phyloP scores from a whole-genome alignment of 1,139 yeast species.

The Meyerozyma carpophila region DNA sequence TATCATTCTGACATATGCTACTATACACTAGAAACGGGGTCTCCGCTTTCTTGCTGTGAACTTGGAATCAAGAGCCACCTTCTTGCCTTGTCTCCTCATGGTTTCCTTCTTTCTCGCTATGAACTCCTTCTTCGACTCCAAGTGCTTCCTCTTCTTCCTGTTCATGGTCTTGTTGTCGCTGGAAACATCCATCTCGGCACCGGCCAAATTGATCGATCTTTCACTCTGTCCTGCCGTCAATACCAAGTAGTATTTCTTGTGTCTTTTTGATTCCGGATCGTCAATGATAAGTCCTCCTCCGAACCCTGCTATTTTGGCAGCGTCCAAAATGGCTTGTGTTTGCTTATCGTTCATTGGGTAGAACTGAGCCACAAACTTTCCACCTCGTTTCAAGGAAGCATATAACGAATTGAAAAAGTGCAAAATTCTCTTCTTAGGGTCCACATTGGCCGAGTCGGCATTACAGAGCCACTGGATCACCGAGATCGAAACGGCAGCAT shows the following conservation, averaged over 20 bases:
- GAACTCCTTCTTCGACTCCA: conserved; percentile 75
- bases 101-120: conserved; percentile 89
- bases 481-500: conserved; percentile 92
- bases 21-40: conserved; percentile 54
- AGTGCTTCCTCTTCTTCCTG: conserved; percentile 48
- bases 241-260: conserved; percentile 85
- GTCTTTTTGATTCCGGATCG: conserved; percentile 88
- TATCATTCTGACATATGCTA: neutral
- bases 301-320: conserved; percentile 93
- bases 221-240: conserved; percentile 81
- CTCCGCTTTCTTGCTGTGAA: conserved; percentile 93
- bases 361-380: conserved; percentile 95
- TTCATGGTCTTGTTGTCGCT: conserved; percentile 39
- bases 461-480: conserved; percentile 98
- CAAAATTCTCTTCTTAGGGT: conserved; percentile 80
- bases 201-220: conserved; percentile 64
- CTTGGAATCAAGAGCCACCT: conserved; percentile 84
- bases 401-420: conserved; percentile 84
- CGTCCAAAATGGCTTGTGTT: conserved; percentile 66
- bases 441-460: conserved; percentile 79
- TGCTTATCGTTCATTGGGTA: conserved; percentile 90
- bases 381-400: conserved; percentile 85
- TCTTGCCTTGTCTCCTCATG: conserved; percentile 86
- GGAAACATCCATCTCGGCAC: conserved; percentile 72
- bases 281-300: conserved; percentile 94